Conservation (phyloP, 179 eudicot species). For the Heliamphora pulchella region DNA sequence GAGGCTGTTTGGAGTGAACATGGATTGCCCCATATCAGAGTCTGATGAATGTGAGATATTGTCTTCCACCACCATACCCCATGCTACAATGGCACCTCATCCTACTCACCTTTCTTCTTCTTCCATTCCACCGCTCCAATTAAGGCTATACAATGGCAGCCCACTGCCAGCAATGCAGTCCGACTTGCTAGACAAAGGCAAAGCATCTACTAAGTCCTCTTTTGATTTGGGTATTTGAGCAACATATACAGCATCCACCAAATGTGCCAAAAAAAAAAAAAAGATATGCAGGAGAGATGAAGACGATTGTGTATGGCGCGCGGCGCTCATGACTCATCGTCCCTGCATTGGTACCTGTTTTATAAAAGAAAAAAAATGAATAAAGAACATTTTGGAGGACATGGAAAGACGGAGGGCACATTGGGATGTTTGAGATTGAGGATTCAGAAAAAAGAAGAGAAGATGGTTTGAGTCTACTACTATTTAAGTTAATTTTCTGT, state of each 20-base stretch:
- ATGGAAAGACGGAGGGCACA: not conserved
- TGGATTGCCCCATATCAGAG: constrained; percentile 58
- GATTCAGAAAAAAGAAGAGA: not conserved
- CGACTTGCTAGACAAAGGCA: constrained; percentile 26
- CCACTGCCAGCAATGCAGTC: not conserved
- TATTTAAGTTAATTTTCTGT: constrained; percentile 15
- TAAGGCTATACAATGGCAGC: constrained; percentile 26
- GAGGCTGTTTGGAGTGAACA: constrained; percentile 64
- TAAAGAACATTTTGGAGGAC: not conserved
- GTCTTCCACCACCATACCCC: constrained; percentile 16
- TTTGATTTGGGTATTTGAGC: constrained; percentile 33
- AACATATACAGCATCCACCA: not conserved
- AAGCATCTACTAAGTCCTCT: constrained; percentile 32
- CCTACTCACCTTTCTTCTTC: constrained; percentile 9
- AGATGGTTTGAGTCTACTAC: not conserved
- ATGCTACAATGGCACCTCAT: not conserved
- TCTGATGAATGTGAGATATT: constrained; percentile 26
- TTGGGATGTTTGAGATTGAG: constrained; percentile 3
- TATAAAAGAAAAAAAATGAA: not conserved
- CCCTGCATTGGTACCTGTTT: not conserved
- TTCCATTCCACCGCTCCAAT: constrained; percentile 21
- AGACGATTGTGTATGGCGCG: not conserved
- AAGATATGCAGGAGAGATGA: not conserved
- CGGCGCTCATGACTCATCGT: not conserved
- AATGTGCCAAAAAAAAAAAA: not conserved